These are phyloP conservation scores for Canna indica DNA, from an alignment of 176 grass and related monocot genomes.

Conservation along the genomic window DNA sequence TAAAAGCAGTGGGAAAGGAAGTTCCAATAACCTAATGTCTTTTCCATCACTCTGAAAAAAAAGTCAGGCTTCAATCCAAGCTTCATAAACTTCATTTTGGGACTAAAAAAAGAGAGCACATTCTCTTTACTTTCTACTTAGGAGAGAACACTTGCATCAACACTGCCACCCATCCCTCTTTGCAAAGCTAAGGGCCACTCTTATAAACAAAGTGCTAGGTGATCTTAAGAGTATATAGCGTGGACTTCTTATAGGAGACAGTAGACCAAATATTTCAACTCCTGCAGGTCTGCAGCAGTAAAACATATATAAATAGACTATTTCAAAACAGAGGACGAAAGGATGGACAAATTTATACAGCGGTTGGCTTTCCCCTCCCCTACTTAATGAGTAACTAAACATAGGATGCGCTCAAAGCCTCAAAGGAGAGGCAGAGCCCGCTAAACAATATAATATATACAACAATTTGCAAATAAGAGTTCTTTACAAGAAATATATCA, in stretches of 20 bases:
- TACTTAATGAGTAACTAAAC: not conserved
- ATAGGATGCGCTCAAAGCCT: conserved; percentile 42
- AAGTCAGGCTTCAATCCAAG: conserved; percentile 88
- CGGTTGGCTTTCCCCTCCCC: not conserved
- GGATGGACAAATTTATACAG: conserved; percentile 31
- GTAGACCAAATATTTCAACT: conserved; percentile 46
- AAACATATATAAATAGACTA: conserved; percentile 22
- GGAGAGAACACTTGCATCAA: conserved; percentile 6
- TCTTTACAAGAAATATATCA: too few relatives aligned
- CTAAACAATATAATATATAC: too few relatives aligned
- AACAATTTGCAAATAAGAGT: too few relatives aligned
- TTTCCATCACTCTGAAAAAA: conserved; percentile 76
- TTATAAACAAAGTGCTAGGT: conserved; percentile 21
- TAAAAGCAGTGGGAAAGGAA: conserved; percentile 13
- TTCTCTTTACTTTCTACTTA: conserved; percentile 5
- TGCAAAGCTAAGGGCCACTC: conserved; percentile 10
- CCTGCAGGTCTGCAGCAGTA: conserved; percentile 28
- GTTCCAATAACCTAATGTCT: conserved; percentile 48
- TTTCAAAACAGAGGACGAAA: conserved; percentile 16
- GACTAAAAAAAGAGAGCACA: conserved; percentile 2
- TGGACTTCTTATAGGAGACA: not conserved
- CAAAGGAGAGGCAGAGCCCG: conserved; percentile 9
- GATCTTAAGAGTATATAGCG: conserved; percentile 2
- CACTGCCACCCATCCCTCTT: conserved; percentile 22
- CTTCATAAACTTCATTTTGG: conserved; percentile 99